These are phyloP conservation scores for Macroventuria anomochaeta DNA, from an alignment of 2,329 filamentous ascomycete species.

Conservation along the genomic window DNA sequence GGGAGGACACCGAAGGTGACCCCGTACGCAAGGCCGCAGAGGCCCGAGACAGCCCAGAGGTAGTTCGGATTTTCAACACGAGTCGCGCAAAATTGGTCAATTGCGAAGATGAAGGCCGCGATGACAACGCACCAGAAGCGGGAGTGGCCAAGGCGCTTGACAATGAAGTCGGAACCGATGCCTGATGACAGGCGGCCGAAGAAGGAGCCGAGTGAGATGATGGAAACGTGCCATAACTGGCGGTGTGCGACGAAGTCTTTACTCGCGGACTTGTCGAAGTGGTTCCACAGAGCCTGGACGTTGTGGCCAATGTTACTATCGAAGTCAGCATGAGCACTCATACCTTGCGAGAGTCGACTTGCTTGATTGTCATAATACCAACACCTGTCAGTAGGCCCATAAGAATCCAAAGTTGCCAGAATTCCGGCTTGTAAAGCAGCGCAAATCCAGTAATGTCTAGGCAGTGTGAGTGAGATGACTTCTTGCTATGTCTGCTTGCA, in stretches of 20 bases:
- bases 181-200: slow-evolving; percentile 73
- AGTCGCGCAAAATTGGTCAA: slow-evolving; percentile 79
- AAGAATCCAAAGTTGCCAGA: slow-evolving; percentile 88
- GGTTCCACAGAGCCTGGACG: slow-evolving; percentile 84
- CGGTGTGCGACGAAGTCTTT: slow-evolving; percentile 77
- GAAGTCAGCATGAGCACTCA: neutral
- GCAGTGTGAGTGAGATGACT: slow-evolving; percentile 76
- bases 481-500: slow-evolving; percentile 59
- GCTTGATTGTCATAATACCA: slow-evolving; percentile 99
- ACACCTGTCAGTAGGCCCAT: slow-evolving; percentile 92
- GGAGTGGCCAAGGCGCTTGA: slow-evolving; percentile 78
- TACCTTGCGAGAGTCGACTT: slow-evolving; percentile 47
- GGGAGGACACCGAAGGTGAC: slow-evolving; percentile 94
- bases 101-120: slow-evolving; percentile 76
- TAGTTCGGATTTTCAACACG: slow-evolving; percentile 77
- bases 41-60: slow-evolving; percentile 77
- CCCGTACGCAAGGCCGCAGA: slow-evolving; percentile 89
- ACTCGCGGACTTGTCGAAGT: slow-evolving; percentile 76
- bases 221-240: slow-evolving; percentile 92
- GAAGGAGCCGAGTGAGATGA: slow-evolving; percentile 90
- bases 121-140: slow-evolving; percentile 90
- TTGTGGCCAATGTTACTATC: slow-evolving; percentile 91
- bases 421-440: slow-evolving; percentile 75
- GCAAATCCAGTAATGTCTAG: slow-evolving; percentile 88
- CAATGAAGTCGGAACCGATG: slow-evolving; percentile 88